Evolutionary conservation across 2,329 filamentous ascomycete genomes (phyloP), one percentile per base, ranked within the genome.

Genomic region (Hortaea sp.): DNA sequence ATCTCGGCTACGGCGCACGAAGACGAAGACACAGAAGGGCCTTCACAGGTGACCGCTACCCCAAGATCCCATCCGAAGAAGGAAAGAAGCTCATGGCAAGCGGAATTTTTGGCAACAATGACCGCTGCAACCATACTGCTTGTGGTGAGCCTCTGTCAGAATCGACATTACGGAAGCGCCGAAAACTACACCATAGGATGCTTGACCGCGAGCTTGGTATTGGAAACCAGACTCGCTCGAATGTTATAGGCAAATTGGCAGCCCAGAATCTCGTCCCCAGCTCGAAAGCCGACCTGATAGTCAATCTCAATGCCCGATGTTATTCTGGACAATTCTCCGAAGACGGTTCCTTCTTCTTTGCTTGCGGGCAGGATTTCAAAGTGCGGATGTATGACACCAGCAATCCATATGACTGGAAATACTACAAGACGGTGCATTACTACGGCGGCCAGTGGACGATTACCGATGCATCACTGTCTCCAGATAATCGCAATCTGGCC

Each of bases 321-420:
- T 97, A 97, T 61, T 95, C 88, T 3, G 92, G 92, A 1, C 90
- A 97, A 62, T 98, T 97, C 63, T 95, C 88, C 0, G 86, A 94
- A 53, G 92, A 98, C 57, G 92, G 92, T 28, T 94, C 95, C 65
- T 97, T 97, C 70, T 97, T 95, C 70, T 97, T 90, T 63, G 82
- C 84, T 5, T 92, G 85, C 59, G 85, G 84, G 7, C 88, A 95
- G 65, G 89, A 97, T 66, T 95, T 95, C 69, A 84, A 81, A 56
- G 88, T 98, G 7, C 84, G 89, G 44, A 89, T 98, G 86, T 98
- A 97, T 66, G 90, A 97, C 64, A 97, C 92, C 0, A 89, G 86
- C 1, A 95, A 95, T 57, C 88, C 90, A 0, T 94, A 92, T 66
- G 78, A 88, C 53, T 98, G 92, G 92, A 84, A 84, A 63, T 89